Percentiles rank a stretch among this genome's conserved stretches.
Evolutionary conservation across 768 basidiomycete genomes (phyloP).

Genomic region (Bullera alba): DNA sequence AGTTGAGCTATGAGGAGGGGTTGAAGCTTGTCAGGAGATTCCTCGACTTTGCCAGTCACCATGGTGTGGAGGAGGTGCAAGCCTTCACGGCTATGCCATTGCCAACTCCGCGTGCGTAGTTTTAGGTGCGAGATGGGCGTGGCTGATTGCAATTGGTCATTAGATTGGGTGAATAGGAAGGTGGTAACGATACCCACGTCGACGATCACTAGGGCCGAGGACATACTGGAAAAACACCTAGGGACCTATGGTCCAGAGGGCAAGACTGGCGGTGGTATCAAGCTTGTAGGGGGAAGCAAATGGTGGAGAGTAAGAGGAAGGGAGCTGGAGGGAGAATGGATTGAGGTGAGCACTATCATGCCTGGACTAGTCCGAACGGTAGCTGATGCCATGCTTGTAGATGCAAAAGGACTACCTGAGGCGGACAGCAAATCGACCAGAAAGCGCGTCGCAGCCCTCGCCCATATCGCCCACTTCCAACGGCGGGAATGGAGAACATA

Average conservation of each 20-base stretch:
- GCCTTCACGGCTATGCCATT: conserved; percentile 43
- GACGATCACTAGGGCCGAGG: conserved; percentile 33
- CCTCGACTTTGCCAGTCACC: conserved; percentile 41
- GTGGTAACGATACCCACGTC: conserved; percentile 36
- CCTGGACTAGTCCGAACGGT: not conserved
- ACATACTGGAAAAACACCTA: conserved; percentile 38
- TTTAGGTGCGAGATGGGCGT: not conserved
- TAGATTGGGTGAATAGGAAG: conserved; percentile 41
- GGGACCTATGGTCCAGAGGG: conserved; percentile 35
- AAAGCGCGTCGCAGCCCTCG: not conserved
- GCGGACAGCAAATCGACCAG: conserved; percentile 13
- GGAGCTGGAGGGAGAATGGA: conserved; percentile 45
- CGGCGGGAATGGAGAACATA: not conserved
- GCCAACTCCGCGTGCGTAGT: conserved; percentile 32
- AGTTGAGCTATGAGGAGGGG: conserved; percentile 45
- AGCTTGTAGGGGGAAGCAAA: conserved; percentile 41
- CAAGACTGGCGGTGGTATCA: conserved; percentile 21
- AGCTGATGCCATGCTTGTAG: conserved; percentile 14
- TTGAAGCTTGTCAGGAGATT: conserved; percentile 44
- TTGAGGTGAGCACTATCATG: conserved; percentile 35
- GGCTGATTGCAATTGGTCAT: conserved; percentile 1
- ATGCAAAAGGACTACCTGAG: conserved; percentile 45
- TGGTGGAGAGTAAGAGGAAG: conserved; percentile 46
- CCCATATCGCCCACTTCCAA: not conserved
- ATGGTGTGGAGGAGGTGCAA: conserved; percentile 46